Evolutionary conservation across 2,329 filamentous ascomycete species (phyloP), one percentile per base, ranked within the genome.

Genomic region (Zymoseptoria crescenta): DNA sequence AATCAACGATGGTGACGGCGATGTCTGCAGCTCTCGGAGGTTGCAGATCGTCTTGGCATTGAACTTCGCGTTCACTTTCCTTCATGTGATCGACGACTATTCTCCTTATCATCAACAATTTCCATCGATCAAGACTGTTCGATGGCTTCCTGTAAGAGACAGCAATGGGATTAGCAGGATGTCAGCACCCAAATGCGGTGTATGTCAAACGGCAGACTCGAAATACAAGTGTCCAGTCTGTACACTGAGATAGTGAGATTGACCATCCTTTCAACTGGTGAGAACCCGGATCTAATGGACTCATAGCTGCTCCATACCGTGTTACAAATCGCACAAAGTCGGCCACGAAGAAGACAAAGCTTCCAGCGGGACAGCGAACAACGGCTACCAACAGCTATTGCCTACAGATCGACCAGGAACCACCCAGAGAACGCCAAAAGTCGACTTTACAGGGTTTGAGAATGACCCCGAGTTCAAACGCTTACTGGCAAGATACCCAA

Each of bases 141-240:
- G n/a, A n/a, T n/a, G n/a, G n/a, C n/a, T n/a, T n/a, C n/a, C 21
- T 4, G 49, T 8, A 54, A 48, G 10, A 54, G 64, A 35, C 6
- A 59, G 56, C 4, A 19, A 64, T 64, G 63, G 50, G n/a, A 20
- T 57, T 52, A 56, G 56, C 57, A 51, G 5, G 74, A 66, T 77
- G 75, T 52, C 51, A 24, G 59, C 68, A 16, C 68, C 70, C 7
- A 61, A 70, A 10, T 80, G 78, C 60, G 74, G 73, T 50, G 71
- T 80, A n/a, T 80, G 78, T 68, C 66, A 73, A 49, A 67, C 68
- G 21, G 67, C 70, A 52, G 72, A 74, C n/a, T 76, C 75, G 53
- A 80, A 79, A 67, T 80, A 80, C 73, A 79, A 77, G 70, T 80
- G 78, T 64, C 76, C 77, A n/a, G 72, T 73, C 20, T 80, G 78